Evolutionary conservation across 805 yeast genomes (phyloP), one percentile per base, ranked within the genome.

Genomic region (Tetrapisispora nanseiensis): DNA sequence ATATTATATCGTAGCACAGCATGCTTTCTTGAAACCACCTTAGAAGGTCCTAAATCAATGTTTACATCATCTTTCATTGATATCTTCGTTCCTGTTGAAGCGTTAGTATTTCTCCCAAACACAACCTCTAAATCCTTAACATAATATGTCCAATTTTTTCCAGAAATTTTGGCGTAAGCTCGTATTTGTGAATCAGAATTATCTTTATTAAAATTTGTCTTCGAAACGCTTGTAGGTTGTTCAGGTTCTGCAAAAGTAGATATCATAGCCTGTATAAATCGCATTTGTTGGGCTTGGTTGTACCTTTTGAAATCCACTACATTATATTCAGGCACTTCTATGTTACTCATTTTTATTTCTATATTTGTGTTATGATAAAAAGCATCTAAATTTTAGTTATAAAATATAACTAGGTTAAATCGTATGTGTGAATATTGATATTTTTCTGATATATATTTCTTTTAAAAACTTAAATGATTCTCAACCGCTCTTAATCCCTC

Each of bases 121-220:
- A 80, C 67, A 3, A 90, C 75, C 19, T 72, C 72, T 41, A 89
- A 67, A 12, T 78, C 69, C 57, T 87, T 85, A 32, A 92, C 95
- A 55, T 86, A 90, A 59, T 72, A 92, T 1, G 97, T 89, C 98
- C 98, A 92, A 55, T 78, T 78, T 30, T 72, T 67, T 32, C 98
- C 98, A 0, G 97, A 89, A 39, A 92, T 80, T 61, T 90, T 92
- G 27, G 97, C 97, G 61, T 86, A 90, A 0, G 97, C 97, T 65
- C 86, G 94, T n/a, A 92, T 89, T 57, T 87, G 95, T 4, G 70
- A 56, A 30, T 68, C 71, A 20, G 19, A 13, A 39, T 63, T 81
- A 47, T 75, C 74, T 38, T 79, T 83, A 61, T 90, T 90, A 42
- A 89, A 76, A 57, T 75, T 84, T 24, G 67, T 72, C 35, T 66